Evolutionary conservation across 73 alveolate genomes (phyloP), one percentile per base, ranked within the genome.

Genomic region (Paramecium biaurelia): DNA sequence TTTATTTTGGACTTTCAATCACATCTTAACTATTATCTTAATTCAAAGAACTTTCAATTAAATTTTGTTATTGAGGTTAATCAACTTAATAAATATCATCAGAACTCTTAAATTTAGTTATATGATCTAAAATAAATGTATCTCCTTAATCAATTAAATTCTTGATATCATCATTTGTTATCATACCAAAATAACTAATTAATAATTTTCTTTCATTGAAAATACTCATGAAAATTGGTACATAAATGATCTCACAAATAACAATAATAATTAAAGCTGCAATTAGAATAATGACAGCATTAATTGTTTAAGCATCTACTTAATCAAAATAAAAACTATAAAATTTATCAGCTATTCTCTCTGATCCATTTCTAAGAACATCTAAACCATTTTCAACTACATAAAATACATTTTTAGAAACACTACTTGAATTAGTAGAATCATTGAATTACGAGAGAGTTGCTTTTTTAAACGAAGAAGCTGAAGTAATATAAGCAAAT

Each of bases 401-500:
- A 70, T 76, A 89, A 38, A 68, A 89, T 32, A 89, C 30, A 89
- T 89, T 89, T 12, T 76, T 89, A 38, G 79, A 24, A 35, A 70
- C 90, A 63, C 85, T 70, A 9, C 85, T 43, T 9, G 94, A 59
- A 35, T 72, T 86, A 6, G 93, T 20, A 5, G 94, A 15, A 47
- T 89, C 94, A 43, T 23, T 24, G 28, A 68, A 89, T 23, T 67
- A 56, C 0, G 89, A 18, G 12, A 89, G 57, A 12, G 94, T 70
- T 32, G 94, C 56, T 30, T 89, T 67, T 10, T 76, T 82, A 18
- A 89, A 70, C 0, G 89, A 58, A 42, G 92, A 76, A 18, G 94
- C 94, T 24, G 85, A 63, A 2, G 94, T 82, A 76, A 89, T 89
- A 37, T 89, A 89, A 20, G 87, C 94, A 89, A 70, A 70, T 14